phyloP scores from a whole-genome alignment of 179 eudicot genomes.

The Nepenthes alata region DNA sequence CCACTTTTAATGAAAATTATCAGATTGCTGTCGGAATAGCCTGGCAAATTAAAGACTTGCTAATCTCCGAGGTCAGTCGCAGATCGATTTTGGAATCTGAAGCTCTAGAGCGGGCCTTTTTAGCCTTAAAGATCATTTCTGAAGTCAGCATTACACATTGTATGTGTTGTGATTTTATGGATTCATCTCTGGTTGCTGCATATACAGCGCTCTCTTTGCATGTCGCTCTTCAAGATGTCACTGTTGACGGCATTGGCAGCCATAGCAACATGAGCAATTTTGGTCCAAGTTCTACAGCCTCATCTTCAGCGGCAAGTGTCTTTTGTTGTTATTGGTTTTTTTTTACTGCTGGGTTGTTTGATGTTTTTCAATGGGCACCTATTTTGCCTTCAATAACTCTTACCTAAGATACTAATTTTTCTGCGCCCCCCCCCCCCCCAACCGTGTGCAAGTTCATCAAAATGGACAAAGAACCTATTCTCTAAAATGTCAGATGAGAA shows the following conservation, averaged over 20 bases:
- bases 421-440: no score
- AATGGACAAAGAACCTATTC: no score
- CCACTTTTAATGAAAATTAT: conserved; percentile 45
- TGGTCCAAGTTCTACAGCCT: conserved; percentile 17
- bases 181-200: conserved; percentile 42
- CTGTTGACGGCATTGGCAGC: conserved; percentile 14
- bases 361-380: no score
- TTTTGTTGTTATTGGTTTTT: conserved; percentile 3
- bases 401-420: no score
- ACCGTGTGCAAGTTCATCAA: no score
- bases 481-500: no score
- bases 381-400: no score
- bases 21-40: conserved; percentile 52
- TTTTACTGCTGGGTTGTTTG: background rate
- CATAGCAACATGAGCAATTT: conserved; percentile 17
- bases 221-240: conserved; percentile 40
- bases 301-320: conserved; percentile 34
- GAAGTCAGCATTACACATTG: conserved; percentile 63
- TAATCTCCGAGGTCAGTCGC: conserved; percentile 39
- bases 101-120: conserved; percentile 27
- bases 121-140: conserved; percentile 53
- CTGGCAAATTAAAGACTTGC: conserved; percentile 87
- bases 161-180: conserved; percentile 49
- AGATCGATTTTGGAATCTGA: conserved; percentile 45
- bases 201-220: conserved; percentile 60